phyloP scores from a whole-genome alignment of 164 flowering plant genomes.

The Umbilicus rupestris region DNA sequence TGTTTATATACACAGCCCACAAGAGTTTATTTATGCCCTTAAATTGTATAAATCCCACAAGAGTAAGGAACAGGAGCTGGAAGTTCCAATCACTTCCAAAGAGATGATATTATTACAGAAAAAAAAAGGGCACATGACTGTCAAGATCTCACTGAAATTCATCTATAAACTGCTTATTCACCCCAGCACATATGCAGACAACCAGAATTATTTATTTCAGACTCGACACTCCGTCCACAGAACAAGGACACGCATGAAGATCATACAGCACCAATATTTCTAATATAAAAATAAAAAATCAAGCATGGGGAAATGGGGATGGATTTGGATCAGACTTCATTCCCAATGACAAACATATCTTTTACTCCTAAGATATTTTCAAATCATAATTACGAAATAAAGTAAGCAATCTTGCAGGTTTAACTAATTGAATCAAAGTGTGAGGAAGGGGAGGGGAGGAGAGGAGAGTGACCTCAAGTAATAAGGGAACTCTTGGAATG shows the following conservation, averaged over 20 bases:
- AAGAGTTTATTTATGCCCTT: background rate
- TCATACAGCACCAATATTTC: background rate
- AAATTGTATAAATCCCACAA: background rate
- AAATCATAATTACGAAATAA: too few species aligned
- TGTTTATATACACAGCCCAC: background rate
- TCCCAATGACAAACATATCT: background rate
- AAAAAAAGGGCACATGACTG: background rate
- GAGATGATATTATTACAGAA: background rate
- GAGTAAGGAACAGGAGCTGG: background rate
- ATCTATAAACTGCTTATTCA: background rate
- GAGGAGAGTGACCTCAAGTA: constrained; percentile 52
- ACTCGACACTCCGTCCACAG: background rate
- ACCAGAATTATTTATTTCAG: background rate
- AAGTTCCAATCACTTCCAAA: too few species aligned
- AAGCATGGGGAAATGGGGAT: background rate
- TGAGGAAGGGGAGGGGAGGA: too few species aligned
- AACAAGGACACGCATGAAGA: constrained; percentile 1
- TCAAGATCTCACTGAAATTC: background rate
- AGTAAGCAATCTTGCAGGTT: too few species aligned
- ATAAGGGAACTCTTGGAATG: constrained; percentile 77
- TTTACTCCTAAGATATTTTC: too few species aligned
- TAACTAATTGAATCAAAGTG: too few species aligned
- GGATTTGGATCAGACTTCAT: background rate
- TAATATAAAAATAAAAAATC: background rate
- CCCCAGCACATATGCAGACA: background rate